A percentile compares a stretch with the other conserved stretches of the same genome.
Conservation (phyloP, 768 basidiomycete genomes). For the Coprinopsis strossmayeri region DNA sequence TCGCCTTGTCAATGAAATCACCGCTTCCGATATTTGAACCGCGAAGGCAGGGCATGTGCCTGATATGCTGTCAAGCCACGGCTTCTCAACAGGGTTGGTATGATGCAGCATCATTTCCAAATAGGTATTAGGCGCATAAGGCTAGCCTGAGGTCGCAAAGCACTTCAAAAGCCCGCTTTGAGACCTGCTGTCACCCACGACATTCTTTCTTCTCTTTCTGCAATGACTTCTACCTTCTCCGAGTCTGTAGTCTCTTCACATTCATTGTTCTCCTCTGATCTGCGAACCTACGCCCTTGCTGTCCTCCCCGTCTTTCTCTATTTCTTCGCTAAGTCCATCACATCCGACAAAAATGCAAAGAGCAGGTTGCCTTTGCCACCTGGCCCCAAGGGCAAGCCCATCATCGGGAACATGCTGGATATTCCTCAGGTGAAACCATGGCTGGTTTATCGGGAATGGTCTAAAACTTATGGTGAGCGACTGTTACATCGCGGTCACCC, state of each 20-base stretch:
- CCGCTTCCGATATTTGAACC: no score
- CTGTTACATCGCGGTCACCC: not conserved
- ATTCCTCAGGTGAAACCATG: conserved; percentile 16
- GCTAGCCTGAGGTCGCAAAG: no score
- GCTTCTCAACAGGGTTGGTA: no score
- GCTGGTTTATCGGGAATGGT: conserved; percentile 17
- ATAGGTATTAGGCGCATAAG: no score
- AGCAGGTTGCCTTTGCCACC: conserved; percentile 15
- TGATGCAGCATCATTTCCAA: no score
- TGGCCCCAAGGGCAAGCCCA: conserved; percentile 16
- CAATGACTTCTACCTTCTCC: not conserved
- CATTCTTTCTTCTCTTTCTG: not conserved
- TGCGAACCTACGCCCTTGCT: not conserved
- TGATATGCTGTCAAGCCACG: no score
- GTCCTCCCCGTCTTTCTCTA: not conserved
- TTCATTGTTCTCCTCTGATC: not conserved
- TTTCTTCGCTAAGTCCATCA: not conserved
- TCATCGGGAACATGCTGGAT: conserved; percentile 17
- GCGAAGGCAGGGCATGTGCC: no score
- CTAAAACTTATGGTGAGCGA: conserved; percentile 16
- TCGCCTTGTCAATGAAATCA: no score
- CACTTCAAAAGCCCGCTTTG: no score
- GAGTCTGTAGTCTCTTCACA: conserved; percentile 1
- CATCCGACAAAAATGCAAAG: not conserved
- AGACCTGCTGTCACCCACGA: not conserved